Evolutionary conservation across 2,329 filamentous ascomycete genomes (phyloP).

Genomic region (Aspergillus jensenii): DNA sequence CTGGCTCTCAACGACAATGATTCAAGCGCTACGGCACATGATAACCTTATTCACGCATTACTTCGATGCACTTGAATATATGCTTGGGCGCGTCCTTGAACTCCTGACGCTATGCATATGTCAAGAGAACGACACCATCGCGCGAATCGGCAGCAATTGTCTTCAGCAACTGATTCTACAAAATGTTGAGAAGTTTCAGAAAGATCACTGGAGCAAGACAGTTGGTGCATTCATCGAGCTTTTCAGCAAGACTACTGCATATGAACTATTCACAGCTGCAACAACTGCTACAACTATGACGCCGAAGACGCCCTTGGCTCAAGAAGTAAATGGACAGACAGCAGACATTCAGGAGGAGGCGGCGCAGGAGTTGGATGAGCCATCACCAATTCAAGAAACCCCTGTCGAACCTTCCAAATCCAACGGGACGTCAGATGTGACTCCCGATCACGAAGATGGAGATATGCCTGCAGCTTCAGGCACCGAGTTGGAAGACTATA

Average conservation of each 20-base stretch:
- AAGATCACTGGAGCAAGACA: constrained; percentile 89
- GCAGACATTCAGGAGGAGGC: constrained; percentile 26
- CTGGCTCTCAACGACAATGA: constrained; percentile 99
- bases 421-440: constrained; percentile 29
- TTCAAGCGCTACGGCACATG: constrained; percentile 96
- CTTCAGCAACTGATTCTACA: constrained; percentile 94
- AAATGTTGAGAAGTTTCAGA: constrained; percentile 88
- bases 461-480: constrained; percentile 37
- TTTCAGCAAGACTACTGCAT: constrained; percentile 90
- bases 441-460: constrained; percentile 33
- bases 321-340: constrained; percentile 32
- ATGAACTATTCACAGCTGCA: constrained; percentile 89
- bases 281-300: constrained; percentile 53
- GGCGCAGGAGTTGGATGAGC: constrained; percentile 23
- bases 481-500: constrained; percentile 78
- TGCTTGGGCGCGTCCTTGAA: constrained; percentile 96
- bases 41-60: constrained; percentile 99
- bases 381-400: constrained; percentile 21
- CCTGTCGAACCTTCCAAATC: constrained; percentile 25
- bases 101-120: constrained; percentile 94
- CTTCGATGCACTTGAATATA: constrained; percentile 92
- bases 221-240: constrained; percentile 94
- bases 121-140: constrained; percentile 98
- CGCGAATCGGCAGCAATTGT: constrained; percentile 96
- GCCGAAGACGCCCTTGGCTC: constrained; percentile 25